Evolutionary conservation across 148 eudicot genomes (phyloP), one percentile per base, ranked within the genome.

Genomic region (Amaranthus hypochondriacus): DNA sequence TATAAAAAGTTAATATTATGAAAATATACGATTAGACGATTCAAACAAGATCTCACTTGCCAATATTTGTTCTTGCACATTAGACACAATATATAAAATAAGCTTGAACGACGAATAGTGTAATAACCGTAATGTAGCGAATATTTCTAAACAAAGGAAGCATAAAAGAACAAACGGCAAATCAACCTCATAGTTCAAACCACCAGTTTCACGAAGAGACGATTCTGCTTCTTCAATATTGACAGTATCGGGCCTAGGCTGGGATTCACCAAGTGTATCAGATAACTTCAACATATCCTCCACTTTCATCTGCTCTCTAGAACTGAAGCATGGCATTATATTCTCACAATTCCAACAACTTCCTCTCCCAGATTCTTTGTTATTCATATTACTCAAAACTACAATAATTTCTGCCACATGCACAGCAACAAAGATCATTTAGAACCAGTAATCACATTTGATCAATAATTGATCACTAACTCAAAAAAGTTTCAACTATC

Each of bases 191-290:
- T 82, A 92, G 78, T 92, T 95, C 62, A 95, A 78, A 75, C 75
- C 80, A 81, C 93, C 93, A 78, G 85, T 89, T 79, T 88, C 97
- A 51, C 96, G 92, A 74, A 95, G 84, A 70, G 98, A 89, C 42
- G 88, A 87, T 79, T 95, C 98, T 13, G 97, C 98, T 84, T 95
- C 97, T 83, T 95, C 93, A 52, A 95, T 84, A 73, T 92, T 89
- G 57, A 88, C 87, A 65, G 82, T 83, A 57, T 92, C 96, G 21
- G 48, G 81, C 75, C 77, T 88, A 66, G 55, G 81, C 62, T 83
- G 87, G 59, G 58, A 73, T 57, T 80, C 93, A 66, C 72, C 86
- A 68, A 68, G 79, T 54, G 92, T 83, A 69, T 84, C 86, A 73
- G 96, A 67, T 10, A 79, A 57, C 75, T 86, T 80, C 71, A 75